phyloP scores from a whole-genome alignment of 306 rosid genomes.

The Pyrus betulifolia region DNA sequence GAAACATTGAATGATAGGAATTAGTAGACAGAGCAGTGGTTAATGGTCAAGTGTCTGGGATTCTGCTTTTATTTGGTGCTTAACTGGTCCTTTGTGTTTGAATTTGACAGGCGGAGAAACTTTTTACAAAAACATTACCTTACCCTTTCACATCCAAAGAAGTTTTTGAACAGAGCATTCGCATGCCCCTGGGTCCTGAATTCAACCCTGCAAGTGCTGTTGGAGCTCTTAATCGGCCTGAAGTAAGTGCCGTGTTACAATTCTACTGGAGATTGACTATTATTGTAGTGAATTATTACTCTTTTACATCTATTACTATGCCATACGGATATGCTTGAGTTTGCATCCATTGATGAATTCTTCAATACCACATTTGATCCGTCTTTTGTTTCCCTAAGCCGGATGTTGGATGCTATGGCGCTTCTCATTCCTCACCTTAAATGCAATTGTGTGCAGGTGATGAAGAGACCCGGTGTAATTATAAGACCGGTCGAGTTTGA shows the following conservation, averaged over 20 bases:
- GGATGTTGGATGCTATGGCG: background rate
- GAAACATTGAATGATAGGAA: background rate
- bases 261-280: slow-evolving; percentile 7
- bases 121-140: slow-evolving; percentile 60
- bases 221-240: slow-evolving; percentile 79
- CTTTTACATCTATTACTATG: background rate
- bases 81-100: slow-evolving; percentile 9
- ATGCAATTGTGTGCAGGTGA: slow-evolving; percentile 46
- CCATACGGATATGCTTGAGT: background rate
- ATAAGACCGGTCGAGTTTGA: slow-evolving; percentile 62
- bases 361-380: background rate
- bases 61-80: background rate
- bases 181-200: slow-evolving; percentile 93
- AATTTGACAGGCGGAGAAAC: slow-evolving; percentile 79
- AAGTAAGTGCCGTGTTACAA: slow-evolving; percentile 43
- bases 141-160: slow-evolving; percentile 75
- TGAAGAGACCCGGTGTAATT: slow-evolving; percentile 73
- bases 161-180: slow-evolving; percentile 72
- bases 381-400: background rate
- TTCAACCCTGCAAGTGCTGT: slow-evolving; percentile 65
- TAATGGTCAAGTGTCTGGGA: background rate
- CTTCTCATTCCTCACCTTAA: background rate
- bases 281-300: background rate
- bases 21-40: background rate
- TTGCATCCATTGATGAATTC: background rate